phyloP scores from a whole-genome alignment of 1,284 basidiomycete genomes.

The Phlebopus sp. region DNA sequence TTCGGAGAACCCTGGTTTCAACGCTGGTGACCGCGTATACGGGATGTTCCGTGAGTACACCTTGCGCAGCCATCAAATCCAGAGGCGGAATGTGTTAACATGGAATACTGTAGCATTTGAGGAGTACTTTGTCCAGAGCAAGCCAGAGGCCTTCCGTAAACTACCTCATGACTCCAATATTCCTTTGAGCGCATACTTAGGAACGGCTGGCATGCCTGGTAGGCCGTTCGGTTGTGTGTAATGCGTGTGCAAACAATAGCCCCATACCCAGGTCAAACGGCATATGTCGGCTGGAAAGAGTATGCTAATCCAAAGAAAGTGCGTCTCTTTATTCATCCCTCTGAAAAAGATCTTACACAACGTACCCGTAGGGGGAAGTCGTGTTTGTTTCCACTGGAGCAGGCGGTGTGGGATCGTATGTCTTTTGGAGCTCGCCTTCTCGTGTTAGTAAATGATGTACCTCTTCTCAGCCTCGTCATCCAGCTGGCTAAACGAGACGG shows the following conservation, averaged over 20 bases:
- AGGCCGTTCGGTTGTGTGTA: not conserved
- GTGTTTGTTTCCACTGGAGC: conserved; percentile 16
- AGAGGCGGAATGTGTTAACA: not conserved
- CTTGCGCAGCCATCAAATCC: not conserved
- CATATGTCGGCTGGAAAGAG: conserved; percentile 23
- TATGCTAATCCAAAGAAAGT: conserved; percentile 13
- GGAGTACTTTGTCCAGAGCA: conserved; percentile 24
- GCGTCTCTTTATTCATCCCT: not conserved
- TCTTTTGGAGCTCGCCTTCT: not conserved
- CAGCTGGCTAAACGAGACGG: conserved; percentile 40
- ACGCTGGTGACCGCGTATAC: conserved; percentile 17
- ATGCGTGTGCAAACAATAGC: not conserved
- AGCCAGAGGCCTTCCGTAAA: conserved; percentile 15
- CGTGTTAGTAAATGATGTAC: not conserved
- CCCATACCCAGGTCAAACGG: conserved; percentile 18
- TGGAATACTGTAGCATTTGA: conserved; percentile 15
- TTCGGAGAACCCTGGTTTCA: conserved; percentile 27
- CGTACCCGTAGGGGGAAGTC: conserved; percentile 10
- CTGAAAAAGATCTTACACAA: no score
- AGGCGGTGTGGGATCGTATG: conserved; percentile 23
- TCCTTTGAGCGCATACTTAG: conserved; percentile 10
- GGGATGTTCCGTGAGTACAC: no score
- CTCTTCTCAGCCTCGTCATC: conserved; percentile 21
- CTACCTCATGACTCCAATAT: conserved; percentile 17
- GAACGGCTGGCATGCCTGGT: conserved; percentile 23